Percentiles rank a stretch among this genome's conserved stretches.
Evolutionary conservation across 2,329 filamentous ascomycete genomes (phyloP).

Genomic region (Ceratocystis alfenasii): DNA sequence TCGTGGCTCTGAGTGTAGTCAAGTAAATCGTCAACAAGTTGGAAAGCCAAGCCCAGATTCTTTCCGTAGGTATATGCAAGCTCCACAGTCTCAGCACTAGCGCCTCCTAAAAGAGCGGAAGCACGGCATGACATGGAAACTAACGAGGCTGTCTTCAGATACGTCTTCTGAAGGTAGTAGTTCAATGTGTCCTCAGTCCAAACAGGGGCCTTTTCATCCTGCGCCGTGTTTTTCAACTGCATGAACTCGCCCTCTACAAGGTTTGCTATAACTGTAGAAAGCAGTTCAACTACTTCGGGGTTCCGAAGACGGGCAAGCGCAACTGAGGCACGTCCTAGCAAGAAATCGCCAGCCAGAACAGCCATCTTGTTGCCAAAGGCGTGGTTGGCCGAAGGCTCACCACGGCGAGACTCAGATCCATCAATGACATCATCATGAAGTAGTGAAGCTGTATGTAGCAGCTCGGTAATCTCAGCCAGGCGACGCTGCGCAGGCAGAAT

Average conservation of each 20-base stretch:
- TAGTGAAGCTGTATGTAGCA: constrained; percentile 93
- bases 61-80: constrained; percentile 85
- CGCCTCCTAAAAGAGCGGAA: constrained; percentile 71
- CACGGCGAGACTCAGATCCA: constrained; percentile 72
- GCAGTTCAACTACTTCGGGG: constrained; percentile 84
- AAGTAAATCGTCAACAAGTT: constrained; percentile 94
- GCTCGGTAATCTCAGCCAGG: constrained; percentile 88
- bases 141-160: constrained; percentile 88
- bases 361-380: constrained; percentile 99
- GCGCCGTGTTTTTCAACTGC: constrained; percentile 93
- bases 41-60: constrained; percentile 88
- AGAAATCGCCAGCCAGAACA: constrained; percentile 90
- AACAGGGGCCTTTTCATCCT: constrained; percentile 68
- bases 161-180: constrained; percentile 97
- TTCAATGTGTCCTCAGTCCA: constrained; percentile 82
- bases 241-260: constrained; percentile 98
- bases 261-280: constrained; percentile 95
- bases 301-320: constrained; percentile 82
- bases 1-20: constrained; percentile 81
- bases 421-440: constrained; percentile 98
- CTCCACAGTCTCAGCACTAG: constrained; percentile 67
- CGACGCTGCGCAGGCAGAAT: constrained; percentile 89
- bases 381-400: constrained; percentile 77
- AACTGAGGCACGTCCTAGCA: constrained; percentile 84
- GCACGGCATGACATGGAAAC: constrained; percentile 95